Base-by-base conservation (phyloP, 768 basidiomycete genomes). In the Boletellus ananas region DNA sequence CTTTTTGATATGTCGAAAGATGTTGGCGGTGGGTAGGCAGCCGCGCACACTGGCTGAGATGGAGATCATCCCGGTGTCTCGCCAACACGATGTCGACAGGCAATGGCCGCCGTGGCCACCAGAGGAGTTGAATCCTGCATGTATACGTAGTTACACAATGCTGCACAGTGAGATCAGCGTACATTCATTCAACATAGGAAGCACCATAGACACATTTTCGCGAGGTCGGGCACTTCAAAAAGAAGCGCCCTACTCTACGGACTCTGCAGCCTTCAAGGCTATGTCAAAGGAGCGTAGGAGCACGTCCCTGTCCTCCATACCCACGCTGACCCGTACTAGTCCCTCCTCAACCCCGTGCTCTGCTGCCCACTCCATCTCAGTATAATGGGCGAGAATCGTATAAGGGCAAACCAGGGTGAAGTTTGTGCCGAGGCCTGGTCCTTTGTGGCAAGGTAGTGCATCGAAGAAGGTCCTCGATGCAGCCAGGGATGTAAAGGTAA, bases 371-470 rank as follows among this genome's bases (percentile, higher is more conserved):
- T 87, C 90, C 54, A 95, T 71, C 69, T 99, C 95, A 1, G 71
- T 63, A 57, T 83, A 97, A 67, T 98, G 95, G 34, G 90, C 95
- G 21, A 99, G 75, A 50, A 98, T 83, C 10, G 91, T 90, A 65
- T 91, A 98, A 21, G 94, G 95, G 57, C 85, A 94, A 29, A 93
- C 92, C 27, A 98, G 77, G 2, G 95, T 97, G 67, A 97, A 97
- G 75, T 92, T 96, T 18, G 95, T 97, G 2, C 95, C 95, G 9
- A 91, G 77, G 61, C 84, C 85, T 0, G 95, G 95, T 3, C 95
- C 95, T 66, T 98, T 99, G 57, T 79, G 79, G 67, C 85, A 93
- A 8, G 79, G 76, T 34, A 99, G 74, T 0, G 80, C 72, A 67
- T 99, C 91, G 60, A 87, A 95, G 72, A 96, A 96, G 13, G 85